A percentile compares a stretch with the other conserved stretches of the same genome.
These are phyloP conservation scores for Kandelia obovata DNA, from an alignment of 345 rosid species.

Conservation along the genomic window DNA sequence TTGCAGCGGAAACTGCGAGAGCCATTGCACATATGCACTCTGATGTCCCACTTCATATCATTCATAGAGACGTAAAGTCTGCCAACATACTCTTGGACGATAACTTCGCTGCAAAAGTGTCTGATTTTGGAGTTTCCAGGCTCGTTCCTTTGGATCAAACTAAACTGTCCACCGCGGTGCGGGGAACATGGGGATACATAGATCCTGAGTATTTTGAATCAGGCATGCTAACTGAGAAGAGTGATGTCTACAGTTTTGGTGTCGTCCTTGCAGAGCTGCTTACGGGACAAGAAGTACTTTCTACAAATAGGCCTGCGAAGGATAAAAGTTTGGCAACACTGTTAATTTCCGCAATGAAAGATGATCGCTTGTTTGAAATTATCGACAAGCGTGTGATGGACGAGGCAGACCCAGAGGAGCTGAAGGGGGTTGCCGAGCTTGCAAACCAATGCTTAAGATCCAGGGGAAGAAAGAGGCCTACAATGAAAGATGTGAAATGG, in stretches of 20 bases:
- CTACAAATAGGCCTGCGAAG: constrained; percentile 17
- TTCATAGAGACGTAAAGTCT: constrained; percentile 46
- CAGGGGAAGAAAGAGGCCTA: constrained; percentile 39
- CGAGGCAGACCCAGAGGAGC: constrained; percentile 14
- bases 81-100: constrained; percentile 43
- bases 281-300: constrained; percentile 28
- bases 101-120: constrained; percentile 38
- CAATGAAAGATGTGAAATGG: constrained; percentile 37
- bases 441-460: constrained; percentile 35
- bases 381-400: constrained; percentile 15
- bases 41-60: constrained; percentile 36
- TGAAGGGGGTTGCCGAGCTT: constrained; percentile 31
- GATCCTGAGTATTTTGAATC: constrained; percentile 45
- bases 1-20: constrained; percentile 35
- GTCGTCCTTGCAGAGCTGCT: constrained; percentile 41
- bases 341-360: constrained; percentile 27
- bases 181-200: constrained; percentile 41
- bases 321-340: constrained; percentile 31
- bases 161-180: constrained; percentile 39
- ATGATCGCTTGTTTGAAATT: constrained; percentile 26
- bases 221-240: constrained; percentile 42
- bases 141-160: constrained; percentile 36
- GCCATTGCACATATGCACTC: constrained; percentile 46
- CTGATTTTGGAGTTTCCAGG: constrained; percentile 51
- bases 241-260: constrained; percentile 53